Evolutionary conservation across 2,329 filamentous ascomycete genomes (phyloP).

Genomic region (Fusarium euwallaceae): DNA sequence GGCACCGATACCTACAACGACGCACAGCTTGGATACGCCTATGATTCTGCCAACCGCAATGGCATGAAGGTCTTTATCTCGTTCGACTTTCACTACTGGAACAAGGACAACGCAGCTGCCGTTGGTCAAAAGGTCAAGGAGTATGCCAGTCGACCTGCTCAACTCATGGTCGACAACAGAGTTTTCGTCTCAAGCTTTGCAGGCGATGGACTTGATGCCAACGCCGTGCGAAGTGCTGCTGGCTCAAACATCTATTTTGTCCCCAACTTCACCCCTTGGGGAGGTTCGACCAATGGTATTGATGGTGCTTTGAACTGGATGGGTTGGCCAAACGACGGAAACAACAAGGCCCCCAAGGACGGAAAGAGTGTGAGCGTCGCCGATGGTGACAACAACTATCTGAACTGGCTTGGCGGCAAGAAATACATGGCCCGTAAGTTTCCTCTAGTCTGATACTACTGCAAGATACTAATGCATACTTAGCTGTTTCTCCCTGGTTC

Average conservation of each 20-base stretch:
- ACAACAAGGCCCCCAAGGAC: slow-evolving; percentile 63
- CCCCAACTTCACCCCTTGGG: slow-evolving; percentile 62
- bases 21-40: slow-evolving; percentile 62
- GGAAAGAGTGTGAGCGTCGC: slow-evolving; percentile 56
- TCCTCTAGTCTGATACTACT: accelerated
- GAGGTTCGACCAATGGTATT: slow-evolving; percentile 54
- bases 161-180: slow-evolving; percentile 63
- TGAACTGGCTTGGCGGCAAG: slow-evolving; percentile 54
- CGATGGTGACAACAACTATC: slow-evolving; percentile 53
- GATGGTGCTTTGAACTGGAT: slow-evolving; percentile 63
- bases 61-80: slow-evolving; percentile 69
- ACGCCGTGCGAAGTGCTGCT: slow-evolving; percentile 56
- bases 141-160: slow-evolving; percentile 58
- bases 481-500: slow-evolving; percentile 57
- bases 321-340: slow-evolving; percentile 60
- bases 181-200: slow-evolving; percentile 68
- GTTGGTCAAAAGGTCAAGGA: slow-evolving; percentile 61
- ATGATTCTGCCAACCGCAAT: slow-evolving; percentile 60
- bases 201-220: slow-evolving; percentile 61
- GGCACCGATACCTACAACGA: slow-evolving; percentile 60
- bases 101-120: slow-evolving; percentile 50
- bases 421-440: slow-evolving; percentile 60
- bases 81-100: slow-evolving; percentile 68
- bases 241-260: slow-evolving; percentile 61
- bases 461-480: neutral